These are phyloP conservation scores for Mortierella sp. DNA, from an alignment of 371 early-diverging fungal species.

Conservation along the genomic window DNA sequence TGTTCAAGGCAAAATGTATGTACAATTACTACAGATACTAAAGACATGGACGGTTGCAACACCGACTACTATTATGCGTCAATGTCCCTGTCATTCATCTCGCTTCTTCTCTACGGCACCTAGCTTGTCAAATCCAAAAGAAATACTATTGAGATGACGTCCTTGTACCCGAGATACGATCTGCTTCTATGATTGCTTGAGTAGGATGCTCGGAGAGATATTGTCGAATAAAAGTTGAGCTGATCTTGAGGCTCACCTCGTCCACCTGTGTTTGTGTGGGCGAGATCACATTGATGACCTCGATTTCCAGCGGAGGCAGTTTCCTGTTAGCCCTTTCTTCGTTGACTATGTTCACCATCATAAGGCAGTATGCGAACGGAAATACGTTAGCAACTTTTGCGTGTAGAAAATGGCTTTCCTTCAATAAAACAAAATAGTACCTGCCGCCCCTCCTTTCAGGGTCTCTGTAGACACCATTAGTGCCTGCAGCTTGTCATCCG, in stretches of 20 bases:
- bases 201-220: conserved; percentile 47
- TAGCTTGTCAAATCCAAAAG: too few relatives aligned
- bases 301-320: conserved; percentile 70
- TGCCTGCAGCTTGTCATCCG: conserved; percentile 78
- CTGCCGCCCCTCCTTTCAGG: conserved; percentile 75
- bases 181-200: too few relatives aligned
- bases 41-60: too few relatives aligned
- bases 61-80: too few relatives aligned
- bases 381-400: neutral
- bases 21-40: too few relatives aligned
- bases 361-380: neutral
- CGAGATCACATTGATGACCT: conserved; percentile 82
- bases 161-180: too few relatives aligned
- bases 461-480: conserved; percentile 94
- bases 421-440: too few relatives aligned
- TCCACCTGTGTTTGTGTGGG: conserved; percentile 59
- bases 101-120: too few relatives aligned
- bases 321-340: conserved; percentile 62
- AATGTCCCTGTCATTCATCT: too few relatives aligned
- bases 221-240: conserved; percentile 73
- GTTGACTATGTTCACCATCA: conserved; percentile 62
- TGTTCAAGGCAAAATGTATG: too few relatives aligned
- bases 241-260: conserved; percentile 70
- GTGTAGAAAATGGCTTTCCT: neutral
- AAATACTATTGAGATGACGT: too few relatives aligned